A percentile compares a stretch with the other conserved stretches of the same genome.
Conservation (phyloP, 352 stramenopile genomes). For the Globisporangium uncinulatum region DNA sequence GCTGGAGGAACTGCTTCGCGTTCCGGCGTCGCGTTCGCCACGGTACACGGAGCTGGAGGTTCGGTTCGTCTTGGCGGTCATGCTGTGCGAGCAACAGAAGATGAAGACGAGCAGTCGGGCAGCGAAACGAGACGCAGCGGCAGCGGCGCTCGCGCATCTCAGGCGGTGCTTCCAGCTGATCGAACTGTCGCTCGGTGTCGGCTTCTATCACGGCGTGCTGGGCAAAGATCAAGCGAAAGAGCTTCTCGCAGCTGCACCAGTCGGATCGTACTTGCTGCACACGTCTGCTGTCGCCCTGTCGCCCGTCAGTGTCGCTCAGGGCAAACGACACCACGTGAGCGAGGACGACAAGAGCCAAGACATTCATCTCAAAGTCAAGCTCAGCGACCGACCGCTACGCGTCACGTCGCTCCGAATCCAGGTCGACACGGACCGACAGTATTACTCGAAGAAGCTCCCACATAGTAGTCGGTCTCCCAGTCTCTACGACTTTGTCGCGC, state of each 20-base stretch:
- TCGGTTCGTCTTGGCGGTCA: conserved; percentile 25
- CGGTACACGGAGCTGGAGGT: conserved; percentile 30
- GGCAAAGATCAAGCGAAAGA: conserved; percentile 21
- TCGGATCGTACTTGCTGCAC: conserved; percentile 48
- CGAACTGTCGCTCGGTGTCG: conserved; percentile 46
- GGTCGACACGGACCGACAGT: conserved; percentile 18
- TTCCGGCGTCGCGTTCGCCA: not conserved
- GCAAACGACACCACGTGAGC: too few species aligned
- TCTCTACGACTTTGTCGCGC: conserved; percentile 35
- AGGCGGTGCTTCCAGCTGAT: conserved; percentile 39
- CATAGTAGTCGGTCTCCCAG: conserved; percentile 24
- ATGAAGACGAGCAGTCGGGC: conserved; percentile 3
- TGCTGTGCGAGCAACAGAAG: conserved; percentile 14
- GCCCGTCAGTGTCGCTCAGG: not conserved
- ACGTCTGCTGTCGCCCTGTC: not conserved
- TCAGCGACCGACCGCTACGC: conserved; percentile 28
- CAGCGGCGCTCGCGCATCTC: conserved; percentile 12
- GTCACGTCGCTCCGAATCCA: conserved; percentile 36
- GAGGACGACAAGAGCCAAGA: conserved; percentile 4
- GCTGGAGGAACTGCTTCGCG: conserved; percentile 19
- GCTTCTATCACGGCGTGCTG: conserved; percentile 45
- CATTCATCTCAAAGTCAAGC: conserved; percentile 36
- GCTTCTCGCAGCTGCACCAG: conserved; percentile 18
- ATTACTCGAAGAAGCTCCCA: conserved; percentile 33
- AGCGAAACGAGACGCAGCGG: not conserved